phyloP scores from a whole-genome alignment of 163 green algal species.

The Chloromonas sp. region DNA sequence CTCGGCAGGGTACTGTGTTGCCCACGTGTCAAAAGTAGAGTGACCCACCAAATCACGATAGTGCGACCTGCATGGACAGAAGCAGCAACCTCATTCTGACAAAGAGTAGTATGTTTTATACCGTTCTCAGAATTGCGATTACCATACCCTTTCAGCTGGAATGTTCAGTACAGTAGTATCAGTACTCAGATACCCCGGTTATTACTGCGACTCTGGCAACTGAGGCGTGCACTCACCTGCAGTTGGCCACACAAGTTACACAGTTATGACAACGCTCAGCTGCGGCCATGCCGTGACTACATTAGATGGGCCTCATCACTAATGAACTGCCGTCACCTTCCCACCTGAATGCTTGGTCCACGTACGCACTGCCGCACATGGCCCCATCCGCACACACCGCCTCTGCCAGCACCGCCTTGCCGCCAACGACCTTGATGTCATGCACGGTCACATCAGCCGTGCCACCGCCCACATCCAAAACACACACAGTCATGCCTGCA shows the following conservation, averaged over 20 bases:
- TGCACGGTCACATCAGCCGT: constrained; percentile 23
- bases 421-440: constrained; percentile 6
- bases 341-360: constrained; percentile 14
- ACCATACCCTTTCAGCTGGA: no score
- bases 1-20: background rate
- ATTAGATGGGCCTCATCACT: no score
- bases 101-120: no score
- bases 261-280: background rate
- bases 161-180: no score
- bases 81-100: background rate
- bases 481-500: constrained; percentile 6
- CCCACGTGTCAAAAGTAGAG: background rate
- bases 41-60: background rate
- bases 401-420: constrained; percentile 6
- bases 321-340: background rate
- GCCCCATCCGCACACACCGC: constrained; percentile 12
- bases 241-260: background rate
- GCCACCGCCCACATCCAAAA: constrained; percentile 25
- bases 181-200: background rate
- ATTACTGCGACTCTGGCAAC: background rate
- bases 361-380: constrained; percentile 5
- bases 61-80: background rate
- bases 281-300: no score
- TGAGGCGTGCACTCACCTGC: background rate
- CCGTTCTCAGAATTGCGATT: no score